Percentiles rank a stretch among this genome's conserved stretches.
Conservation (phyloP, 176 grass and related monocot species). For the Phragmites australis region DNA sequence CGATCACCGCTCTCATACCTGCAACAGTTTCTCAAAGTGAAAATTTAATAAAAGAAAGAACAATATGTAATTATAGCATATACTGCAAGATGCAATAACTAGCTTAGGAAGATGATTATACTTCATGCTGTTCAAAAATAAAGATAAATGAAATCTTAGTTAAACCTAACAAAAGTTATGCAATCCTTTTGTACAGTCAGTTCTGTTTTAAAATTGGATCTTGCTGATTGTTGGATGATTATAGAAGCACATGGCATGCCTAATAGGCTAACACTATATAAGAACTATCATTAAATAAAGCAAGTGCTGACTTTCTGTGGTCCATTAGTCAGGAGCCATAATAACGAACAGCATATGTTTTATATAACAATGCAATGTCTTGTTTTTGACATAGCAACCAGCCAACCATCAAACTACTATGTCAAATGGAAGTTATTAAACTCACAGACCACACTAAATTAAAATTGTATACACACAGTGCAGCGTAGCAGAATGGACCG, state of each 20-base stretch:
- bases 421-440: neutral
- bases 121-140: neutral
- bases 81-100: neutral
- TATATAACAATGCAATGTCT: neutral
- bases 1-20: constrained; percentile 81
- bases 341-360: too few species aligned
- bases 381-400: neutral
- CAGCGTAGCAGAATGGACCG: neutral
- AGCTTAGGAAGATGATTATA: neutral
- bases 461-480: neutral
- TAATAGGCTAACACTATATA: neutral
- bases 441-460: neutral
- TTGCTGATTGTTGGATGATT: neutral
- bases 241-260: constrained; percentile 1
- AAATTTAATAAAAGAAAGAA: neutral
- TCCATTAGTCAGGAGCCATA: constrained; percentile 14
- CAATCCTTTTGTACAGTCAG: neutral
- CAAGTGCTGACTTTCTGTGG: constrained; percentile 1
- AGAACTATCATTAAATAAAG: neutral
- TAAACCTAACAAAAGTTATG: neutral
- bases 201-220: neutral
- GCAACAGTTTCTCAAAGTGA: constrained; percentile 29
- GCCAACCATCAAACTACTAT: neutral
- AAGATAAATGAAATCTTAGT: neutral
- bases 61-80: neutral